Conservation (phyloP, 768 basidiomycete genomes). For the Auricularia heimuer region DNA sequence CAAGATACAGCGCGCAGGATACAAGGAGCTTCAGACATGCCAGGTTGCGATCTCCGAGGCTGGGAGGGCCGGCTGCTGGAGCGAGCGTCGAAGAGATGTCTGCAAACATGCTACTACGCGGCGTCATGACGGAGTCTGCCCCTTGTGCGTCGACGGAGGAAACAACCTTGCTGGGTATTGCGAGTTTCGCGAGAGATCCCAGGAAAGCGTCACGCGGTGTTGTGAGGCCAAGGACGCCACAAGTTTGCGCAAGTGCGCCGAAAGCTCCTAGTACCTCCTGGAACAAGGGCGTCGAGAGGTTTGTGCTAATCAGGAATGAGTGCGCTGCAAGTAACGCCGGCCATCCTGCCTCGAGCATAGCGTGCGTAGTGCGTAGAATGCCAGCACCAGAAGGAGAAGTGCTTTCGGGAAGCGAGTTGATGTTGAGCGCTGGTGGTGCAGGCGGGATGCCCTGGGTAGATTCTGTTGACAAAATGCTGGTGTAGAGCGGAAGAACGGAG, state of each 20-base stretch:
- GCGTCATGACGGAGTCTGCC: conserved; percentile 32
- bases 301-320: conserved; percentile 82
- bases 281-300: conserved; percentile 87
- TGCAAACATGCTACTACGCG: conserved; percentile 44
- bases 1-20: conserved; percentile 66
- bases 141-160: conserved; percentile 63
- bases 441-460: conserved; percentile 54
- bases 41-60: conserved; percentile 80
- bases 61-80: conserved; percentile 50
- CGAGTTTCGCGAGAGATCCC: conserved; percentile 78
- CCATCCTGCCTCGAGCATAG: conserved; percentile 84
- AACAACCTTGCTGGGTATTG: conserved; percentile 85
- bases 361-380: conserved; percentile 46
- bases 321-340: conserved; percentile 85
- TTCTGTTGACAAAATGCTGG: conserved; percentile 31
- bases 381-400: conserved; percentile 35
- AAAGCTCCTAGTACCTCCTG: conserved; percentile 74
- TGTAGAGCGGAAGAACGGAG: conserved; percentile 69
- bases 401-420: conserved; percentile 43
- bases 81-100: conserved; percentile 59
- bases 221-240: conserved; percentile 75
- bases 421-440: conserved; percentile 65
- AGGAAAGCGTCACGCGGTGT: conserved; percentile 94
- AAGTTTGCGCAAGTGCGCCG: conserved; percentile 77
- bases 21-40: conserved; percentile 82